phyloP scores from a whole-genome alignment of 2,329 filamentous ascomycete genomes.

The Fusarium bactridioides region DNA sequence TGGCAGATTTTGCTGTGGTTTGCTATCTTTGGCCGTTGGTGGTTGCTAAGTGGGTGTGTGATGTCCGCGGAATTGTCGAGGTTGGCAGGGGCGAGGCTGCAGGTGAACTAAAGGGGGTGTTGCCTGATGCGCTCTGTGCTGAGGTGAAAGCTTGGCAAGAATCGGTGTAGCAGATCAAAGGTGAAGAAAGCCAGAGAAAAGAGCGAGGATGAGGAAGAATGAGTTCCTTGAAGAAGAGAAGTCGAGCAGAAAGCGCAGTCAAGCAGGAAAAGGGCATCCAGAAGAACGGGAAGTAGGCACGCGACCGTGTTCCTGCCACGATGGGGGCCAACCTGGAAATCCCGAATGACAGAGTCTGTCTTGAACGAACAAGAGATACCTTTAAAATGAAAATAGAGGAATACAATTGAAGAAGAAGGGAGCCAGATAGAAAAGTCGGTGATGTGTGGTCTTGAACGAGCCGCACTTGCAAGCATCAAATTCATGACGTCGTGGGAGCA shows the following conservation, averaged over 20 bases:
- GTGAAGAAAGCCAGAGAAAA: neutral
- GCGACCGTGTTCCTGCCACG: neutral
- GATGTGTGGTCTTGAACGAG: neutral
- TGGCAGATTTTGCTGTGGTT: neutral
- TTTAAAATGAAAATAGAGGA: too few species aligned
- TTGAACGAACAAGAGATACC: neutral
- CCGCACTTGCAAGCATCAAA: conserved; percentile 1
- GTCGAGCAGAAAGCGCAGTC: neutral
- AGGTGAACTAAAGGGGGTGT: neutral
- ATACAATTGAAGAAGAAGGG: neutral
- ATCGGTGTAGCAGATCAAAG: neutral
- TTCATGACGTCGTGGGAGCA: neutral
- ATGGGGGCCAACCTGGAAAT: neutral
- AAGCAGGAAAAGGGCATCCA: neutral
- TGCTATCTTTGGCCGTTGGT: neutral
- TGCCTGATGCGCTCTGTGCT: neutral
- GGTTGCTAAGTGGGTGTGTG: neutral
- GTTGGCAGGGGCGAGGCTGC: neutral
- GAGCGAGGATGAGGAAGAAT: neutral
- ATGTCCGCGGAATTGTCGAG: neutral
- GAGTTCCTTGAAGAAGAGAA: neutral
- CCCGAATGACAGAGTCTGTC: neutral
- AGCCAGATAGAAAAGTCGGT: neutral
- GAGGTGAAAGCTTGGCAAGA: neutral
- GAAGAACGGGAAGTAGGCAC: conserved; percentile 18